These are phyloP conservation scores for Catharanthus roseus DNA, from an alignment of 257 asterid genomes.

Conservation along the genomic window DNA sequence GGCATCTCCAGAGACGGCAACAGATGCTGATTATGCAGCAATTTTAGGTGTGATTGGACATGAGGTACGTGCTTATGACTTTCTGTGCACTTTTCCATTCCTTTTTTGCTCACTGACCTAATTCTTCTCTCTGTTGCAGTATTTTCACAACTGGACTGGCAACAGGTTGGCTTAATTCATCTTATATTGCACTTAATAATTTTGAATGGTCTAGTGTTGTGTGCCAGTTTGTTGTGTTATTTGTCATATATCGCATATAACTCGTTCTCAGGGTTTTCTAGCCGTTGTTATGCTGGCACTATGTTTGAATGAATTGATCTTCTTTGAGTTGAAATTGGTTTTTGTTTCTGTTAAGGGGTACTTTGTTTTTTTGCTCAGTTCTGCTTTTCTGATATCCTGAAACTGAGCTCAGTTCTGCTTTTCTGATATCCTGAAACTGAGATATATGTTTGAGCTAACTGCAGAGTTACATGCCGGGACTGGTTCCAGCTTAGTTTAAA, in stretches of 20 bases:
- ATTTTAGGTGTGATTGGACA: conserved; percentile 95
- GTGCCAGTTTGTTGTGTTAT: not conserved
- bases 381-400: too few species aligned
- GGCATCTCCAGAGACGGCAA: conserved; percentile 96
- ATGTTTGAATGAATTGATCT: not conserved
- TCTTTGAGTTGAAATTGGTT: not conserved
- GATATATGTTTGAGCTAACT: conserved; percentile 25
- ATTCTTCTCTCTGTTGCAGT: conserved; percentile 52
- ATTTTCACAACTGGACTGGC: conserved; percentile 99
- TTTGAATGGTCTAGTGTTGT: conserved; percentile 6
- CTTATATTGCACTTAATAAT: conserved; percentile 5
- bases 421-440: conserved; percentile 11
- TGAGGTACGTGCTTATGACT: conserved; percentile 47
- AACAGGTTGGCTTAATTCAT: conserved; percentile 55
- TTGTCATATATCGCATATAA: not conserved
- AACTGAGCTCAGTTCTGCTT: too few species aligned
- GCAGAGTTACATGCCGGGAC: conserved; percentile 98
- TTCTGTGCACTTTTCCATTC: not conserved
- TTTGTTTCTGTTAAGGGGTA: not conserved
- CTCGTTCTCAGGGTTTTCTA: not conserved
- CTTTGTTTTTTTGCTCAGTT: not conserved
- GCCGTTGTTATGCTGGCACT: not conserved
- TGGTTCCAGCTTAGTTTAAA: conserved; percentile 99
- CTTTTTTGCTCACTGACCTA: conserved; percentile 1
- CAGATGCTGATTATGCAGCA: conserved; percentile 95